Evolutionary conservation across 1,284 basidiomycete species (phyloP), one percentile per base, ranked within the genome.

Genomic region (Tilletia horrida): DNA sequence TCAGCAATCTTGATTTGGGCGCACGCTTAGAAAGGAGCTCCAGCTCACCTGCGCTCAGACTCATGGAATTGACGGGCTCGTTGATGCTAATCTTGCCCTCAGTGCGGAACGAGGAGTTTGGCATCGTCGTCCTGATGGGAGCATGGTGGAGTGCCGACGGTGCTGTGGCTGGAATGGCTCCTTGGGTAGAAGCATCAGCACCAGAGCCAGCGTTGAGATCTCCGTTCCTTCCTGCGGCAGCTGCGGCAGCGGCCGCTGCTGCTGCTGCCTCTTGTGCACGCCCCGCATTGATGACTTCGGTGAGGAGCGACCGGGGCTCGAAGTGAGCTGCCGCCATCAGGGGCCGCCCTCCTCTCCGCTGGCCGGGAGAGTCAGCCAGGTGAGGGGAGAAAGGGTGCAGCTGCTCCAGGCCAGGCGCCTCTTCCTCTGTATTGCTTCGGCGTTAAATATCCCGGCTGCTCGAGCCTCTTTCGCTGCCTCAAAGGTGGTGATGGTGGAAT

Each of bases 31-130:
- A 27, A 31, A 25, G n/a, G 29, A n/a, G 35, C 11, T 14, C 3
- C 11, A 52, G 63, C 71, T 52, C 62, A 73, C 70, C 62, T 7
- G 79, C 77, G 63, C 76, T 77, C 66, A 81, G 69, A 50, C 75
- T 77, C 80, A 81, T 81, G 68, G 76, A 78, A 8, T 79, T 79
- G 42, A 81, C 78, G 1, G 79, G 80, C 62, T 81, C 67, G 21
- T 62, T 63, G 11, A 72, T 25, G 47, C n/a, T 57, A 35, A 72
- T 70, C 40, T 69, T 63, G 31, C 25, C 52, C 18, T 31, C 21
- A 23, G 42, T 48, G 45, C 48, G 61, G 63, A 70, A 70, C 1
- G 69, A 69, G 3, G 65, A 59, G 59, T 62, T 68, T 18, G 40
- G 18, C 18, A 29, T 59, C n/a, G 63, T 62, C 18, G n/a, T 43